Evolutionary conservation across 768 basidiomycete species (phyloP).

Genomic region (Hericium coralloides): DNA sequence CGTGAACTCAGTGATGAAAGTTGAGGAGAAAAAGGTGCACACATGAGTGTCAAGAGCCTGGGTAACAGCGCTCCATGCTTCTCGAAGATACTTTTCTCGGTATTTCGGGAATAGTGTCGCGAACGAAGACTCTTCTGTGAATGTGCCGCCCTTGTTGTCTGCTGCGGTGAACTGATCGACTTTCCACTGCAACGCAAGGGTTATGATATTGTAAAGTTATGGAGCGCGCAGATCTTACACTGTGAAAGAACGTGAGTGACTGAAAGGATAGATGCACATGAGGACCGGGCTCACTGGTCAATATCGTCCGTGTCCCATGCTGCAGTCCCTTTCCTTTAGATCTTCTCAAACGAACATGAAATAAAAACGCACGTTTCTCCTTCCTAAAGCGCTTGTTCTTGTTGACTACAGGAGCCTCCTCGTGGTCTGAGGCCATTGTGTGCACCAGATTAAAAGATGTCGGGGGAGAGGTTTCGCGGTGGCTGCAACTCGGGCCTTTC

Average conservation of each 20-base stretch:
- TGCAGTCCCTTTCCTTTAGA: constrained; percentile 22
- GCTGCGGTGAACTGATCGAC: constrained; percentile 64
- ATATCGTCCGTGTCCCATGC: constrained; percentile 99
- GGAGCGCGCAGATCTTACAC: constrained; percentile 19
- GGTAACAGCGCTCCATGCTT: constrained; percentile 91
- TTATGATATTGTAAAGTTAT: not conserved
- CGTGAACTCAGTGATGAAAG: not conserved
- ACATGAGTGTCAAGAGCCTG: constrained; percentile 77
- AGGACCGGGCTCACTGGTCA: constrained; percentile 72
- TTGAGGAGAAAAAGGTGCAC: constrained; percentile 11
- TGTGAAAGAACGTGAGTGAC: constrained; percentile 11
- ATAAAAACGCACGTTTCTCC: constrained; percentile 76
- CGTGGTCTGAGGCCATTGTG: constrained; percentile 4
- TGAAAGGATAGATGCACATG: not conserved
- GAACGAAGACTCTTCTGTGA: constrained; percentile 95
- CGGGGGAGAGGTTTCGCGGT: no score
- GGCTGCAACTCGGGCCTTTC: no score
- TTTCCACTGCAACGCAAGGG: constrained; percentile 52
- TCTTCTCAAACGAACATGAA: constrained; percentile 8
- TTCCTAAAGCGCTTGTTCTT: constrained; percentile 90
- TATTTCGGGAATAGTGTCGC: constrained; percentile 98
- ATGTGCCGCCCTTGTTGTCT: constrained; percentile 77
- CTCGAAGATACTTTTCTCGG: constrained; percentile 91
- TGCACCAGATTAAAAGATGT: no score
- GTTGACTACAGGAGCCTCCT: constrained; percentile 30